Percentiles rank a stretch among this genome's conserved stretches.
Conservation (phyloP, 2,329 filamentous ascomycete genomes). For the Zymoseptoria tritici region DNA sequence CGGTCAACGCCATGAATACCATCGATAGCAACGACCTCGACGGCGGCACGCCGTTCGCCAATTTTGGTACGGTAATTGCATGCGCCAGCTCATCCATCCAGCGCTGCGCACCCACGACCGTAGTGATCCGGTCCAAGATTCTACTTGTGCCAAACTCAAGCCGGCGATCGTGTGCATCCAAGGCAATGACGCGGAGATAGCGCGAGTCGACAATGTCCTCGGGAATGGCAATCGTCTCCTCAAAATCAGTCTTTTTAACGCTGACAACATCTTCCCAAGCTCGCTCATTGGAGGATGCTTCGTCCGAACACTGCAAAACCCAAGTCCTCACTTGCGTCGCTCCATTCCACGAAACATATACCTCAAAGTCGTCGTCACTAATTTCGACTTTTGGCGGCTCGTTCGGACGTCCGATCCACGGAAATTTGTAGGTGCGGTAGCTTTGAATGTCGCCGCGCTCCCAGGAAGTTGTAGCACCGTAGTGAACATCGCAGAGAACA, state of each 20-base stretch:
- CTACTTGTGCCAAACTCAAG: slow-evolving; percentile 19
- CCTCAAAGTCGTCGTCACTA: slow-evolving; percentile 20
- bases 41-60: not conserved
- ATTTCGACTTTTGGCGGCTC: slow-evolving; percentile 20
- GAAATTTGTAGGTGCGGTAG: slow-evolving; percentile 23
- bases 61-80: not conserved
- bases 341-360: slow-evolving; percentile 49
- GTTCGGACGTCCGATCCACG: slow-evolving; percentile 20
- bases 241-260: slow-evolving; percentile 32
- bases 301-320: slow-evolving; percentile 46
- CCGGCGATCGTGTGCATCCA: slow-evolving; percentile 18
- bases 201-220: slow-evolving; percentile 11
- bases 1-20: not conserved
- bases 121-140: slow-evolving; percentile 16
- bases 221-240: slow-evolving; percentile 27
- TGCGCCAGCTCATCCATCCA: not conserved
- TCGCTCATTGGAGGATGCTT: slow-evolving; percentile 9
- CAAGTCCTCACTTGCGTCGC: slow-evolving; percentile 40
- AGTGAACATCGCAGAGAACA: slow-evolving; percentile 22
- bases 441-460: slow-evolving; percentile 23
- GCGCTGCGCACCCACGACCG: not conserved
- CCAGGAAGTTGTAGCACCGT: slow-evolving; percentile 20
- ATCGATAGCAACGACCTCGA: not conserved
- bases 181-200: slow-evolving; percentile 25
- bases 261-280: slow-evolving; percentile 18